These are phyloP conservation scores for Flaveria floridana DNA, from an alignment of 140 eudicot species.

Conservation along the genomic window DNA sequence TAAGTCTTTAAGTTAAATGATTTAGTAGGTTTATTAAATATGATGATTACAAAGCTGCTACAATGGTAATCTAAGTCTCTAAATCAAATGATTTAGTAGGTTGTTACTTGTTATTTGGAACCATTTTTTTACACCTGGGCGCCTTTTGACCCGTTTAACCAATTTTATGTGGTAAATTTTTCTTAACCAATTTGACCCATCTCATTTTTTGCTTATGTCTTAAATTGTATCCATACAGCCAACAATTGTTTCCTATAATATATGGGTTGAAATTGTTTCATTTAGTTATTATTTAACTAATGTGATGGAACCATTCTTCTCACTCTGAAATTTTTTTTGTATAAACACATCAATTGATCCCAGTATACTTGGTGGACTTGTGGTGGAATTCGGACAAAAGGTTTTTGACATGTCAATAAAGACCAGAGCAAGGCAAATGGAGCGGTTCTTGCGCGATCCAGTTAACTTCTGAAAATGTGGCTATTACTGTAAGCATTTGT, in stretches of 20 bases:
- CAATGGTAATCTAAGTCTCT: neutral
- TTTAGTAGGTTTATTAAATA: neutral
- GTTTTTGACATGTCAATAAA: conserved; percentile 88
- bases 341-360: conserved; percentile 57
- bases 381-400: conserved; percentile 82
- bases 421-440: conserved; percentile 95
- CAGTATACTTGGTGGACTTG: conserved; percentile 87
- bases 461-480: conserved; percentile 40
- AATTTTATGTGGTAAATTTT: neutral
- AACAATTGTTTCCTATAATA: neutral
- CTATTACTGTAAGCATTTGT: conserved; percentile 3
- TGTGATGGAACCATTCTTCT: neutral
- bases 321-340: conserved; percentile 8
- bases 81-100: neutral
- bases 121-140: neutral
- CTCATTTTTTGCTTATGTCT: neutral
- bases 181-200: neutral
- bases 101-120: neutral
- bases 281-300: neutral
- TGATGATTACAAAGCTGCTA: neutral
- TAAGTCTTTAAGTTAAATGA: neutral
- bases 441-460: conserved; percentile 84
- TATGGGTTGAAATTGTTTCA: neutral
- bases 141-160: neutral
- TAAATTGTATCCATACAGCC: neutral